Evolutionary conservation across 2,329 filamentous ascomycete species (phyloP).

Genomic region (Neopestalotiopsis clavispora): DNA sequence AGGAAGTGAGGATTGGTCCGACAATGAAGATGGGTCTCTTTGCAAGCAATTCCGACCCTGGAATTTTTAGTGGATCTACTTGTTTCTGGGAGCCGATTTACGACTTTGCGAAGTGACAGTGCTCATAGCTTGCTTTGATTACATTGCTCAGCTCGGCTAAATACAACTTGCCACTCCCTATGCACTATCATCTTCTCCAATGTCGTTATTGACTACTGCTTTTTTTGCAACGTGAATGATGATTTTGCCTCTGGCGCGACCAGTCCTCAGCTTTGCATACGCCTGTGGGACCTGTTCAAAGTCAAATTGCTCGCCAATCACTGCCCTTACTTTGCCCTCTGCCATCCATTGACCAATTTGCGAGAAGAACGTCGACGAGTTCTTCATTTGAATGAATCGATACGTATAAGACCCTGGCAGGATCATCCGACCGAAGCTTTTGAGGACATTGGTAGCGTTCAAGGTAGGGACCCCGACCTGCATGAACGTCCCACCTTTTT

Average conservation of each 20-base stretch:
- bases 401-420: not conserved
- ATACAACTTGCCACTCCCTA: no score
- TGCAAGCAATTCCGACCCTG: not conserved
- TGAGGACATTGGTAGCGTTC: not conserved
- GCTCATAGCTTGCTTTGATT: no score
- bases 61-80: not conserved
- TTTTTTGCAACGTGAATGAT: not conserved
- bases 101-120: no score
- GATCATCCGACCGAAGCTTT: not conserved
- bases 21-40: not conserved
- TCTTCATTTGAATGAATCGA: constrained; percentile 38
- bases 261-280: not conserved
- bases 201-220: no score
- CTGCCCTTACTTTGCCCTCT: not conserved
- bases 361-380: not conserved
- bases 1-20: not conserved
- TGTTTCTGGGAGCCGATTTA: no score
- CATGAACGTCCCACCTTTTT: not conserved
- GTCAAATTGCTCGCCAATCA: constrained; percentile 24
- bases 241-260: not conserved
- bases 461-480: not conserved
- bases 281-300: constrained; percentile 60
- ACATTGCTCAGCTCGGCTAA: no score
- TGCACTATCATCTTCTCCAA: no score
- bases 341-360: not conserved